Conservation (phyloP, 1,284 basidiomycete genomes). For the Amylostereum areolatum region DNA sequence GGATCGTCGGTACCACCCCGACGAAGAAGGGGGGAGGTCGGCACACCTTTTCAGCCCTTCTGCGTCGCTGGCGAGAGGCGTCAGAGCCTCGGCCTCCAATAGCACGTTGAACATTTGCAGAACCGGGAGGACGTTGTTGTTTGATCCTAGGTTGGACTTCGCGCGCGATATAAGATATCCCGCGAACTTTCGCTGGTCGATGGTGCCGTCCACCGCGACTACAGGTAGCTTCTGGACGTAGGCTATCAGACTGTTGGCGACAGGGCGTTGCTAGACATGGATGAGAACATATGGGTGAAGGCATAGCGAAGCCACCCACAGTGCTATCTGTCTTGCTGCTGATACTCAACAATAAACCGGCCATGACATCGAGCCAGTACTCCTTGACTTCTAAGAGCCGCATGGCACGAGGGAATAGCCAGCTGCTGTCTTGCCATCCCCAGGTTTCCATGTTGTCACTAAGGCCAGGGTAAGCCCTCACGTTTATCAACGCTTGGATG, state of each 20-base stretch:
- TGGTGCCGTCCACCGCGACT: slow-evolving; percentile 21
- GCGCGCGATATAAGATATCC: slow-evolving; percentile 51
- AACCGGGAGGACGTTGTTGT: slow-evolving; percentile 71
- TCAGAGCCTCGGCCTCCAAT: slow-evolving; percentile 58
- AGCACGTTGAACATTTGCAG: slow-evolving; percentile 71
- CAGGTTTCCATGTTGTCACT: slow-evolving; percentile 20
- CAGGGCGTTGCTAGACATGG: slow-evolving; percentile 56
- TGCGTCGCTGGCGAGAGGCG: slow-evolving; percentile 35
- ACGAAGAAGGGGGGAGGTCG: slow-evolving; percentile 14
- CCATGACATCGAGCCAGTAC: slow-evolving; percentile 61
- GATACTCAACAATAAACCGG: slow-evolving; percentile 71
- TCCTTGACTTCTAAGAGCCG: slow-evolving; percentile 56
- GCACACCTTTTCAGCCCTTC: slow-evolving; percentile 47
- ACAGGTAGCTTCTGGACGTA: slow-evolving; percentile 53
- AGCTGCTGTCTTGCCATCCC: slow-evolving; percentile 64
- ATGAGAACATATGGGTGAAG: slow-evolving; percentile 4
- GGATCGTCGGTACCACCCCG: slow-evolving; percentile 2
- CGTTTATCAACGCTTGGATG: too few relatives aligned
- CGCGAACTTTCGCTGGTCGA: slow-evolving; percentile 43
- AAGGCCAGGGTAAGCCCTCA: neutral
- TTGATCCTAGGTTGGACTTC: slow-evolving; percentile 50
- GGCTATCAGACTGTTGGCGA: slow-evolving; percentile 51
- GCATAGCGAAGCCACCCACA: slow-evolving; percentile 41
- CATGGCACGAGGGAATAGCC: slow-evolving; percentile 69
- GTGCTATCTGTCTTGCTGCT: slow-evolving; percentile 79